These are phyloP conservation scores for Austroboletus niveus DNA, from an alignment of 1,284 basidiomycete species.

Conservation along the genomic window DNA sequence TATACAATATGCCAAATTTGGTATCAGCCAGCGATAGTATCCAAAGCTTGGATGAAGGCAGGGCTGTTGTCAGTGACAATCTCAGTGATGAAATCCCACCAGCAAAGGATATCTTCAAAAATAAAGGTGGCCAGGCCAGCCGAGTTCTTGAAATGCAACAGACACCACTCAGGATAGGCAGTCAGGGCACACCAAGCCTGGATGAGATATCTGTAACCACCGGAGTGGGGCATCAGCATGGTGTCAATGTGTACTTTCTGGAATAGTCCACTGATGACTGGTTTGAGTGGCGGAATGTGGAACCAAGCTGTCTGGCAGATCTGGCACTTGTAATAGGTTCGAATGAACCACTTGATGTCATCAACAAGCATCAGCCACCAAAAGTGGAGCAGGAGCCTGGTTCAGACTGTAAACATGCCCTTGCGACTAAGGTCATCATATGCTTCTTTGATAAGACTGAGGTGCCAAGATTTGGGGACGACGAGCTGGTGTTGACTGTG, in stretches of 20 bases:
- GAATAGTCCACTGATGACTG: background rate
- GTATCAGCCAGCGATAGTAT: conserved; percentile 32
- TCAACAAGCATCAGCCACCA: background rate
- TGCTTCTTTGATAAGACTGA: background rate
- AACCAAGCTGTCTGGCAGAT: background rate
- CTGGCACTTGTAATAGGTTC: background rate
- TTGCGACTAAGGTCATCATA: too few species aligned
- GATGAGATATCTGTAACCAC: background rate
- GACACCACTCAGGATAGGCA: conserved; percentile 17
- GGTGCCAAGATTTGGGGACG: background rate
- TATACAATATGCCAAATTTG: conserved; percentile 36
- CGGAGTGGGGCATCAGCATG: background rate
- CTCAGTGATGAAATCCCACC: conserved; percentile 4
- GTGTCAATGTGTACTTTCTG: background rate
- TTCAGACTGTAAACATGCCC: too few species aligned
- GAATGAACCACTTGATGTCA: background rate
- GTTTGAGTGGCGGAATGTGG: background rate
- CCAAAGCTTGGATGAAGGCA: conserved; percentile 33
- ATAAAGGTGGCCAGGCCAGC: background rate
- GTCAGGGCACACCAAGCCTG: background rate
- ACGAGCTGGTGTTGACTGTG: background rate
- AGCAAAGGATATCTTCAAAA: conserved; percentile 6
- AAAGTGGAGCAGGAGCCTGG: background rate
- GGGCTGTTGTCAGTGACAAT: conserved; percentile 11
- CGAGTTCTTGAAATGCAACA: conserved; percentile 14